Percentiles rank a stretch among this genome's conserved stretches.
phyloP scores from a whole-genome alignment of 2,329 filamentous ascomycete species.

The Xylaria arbuscula region DNA sequence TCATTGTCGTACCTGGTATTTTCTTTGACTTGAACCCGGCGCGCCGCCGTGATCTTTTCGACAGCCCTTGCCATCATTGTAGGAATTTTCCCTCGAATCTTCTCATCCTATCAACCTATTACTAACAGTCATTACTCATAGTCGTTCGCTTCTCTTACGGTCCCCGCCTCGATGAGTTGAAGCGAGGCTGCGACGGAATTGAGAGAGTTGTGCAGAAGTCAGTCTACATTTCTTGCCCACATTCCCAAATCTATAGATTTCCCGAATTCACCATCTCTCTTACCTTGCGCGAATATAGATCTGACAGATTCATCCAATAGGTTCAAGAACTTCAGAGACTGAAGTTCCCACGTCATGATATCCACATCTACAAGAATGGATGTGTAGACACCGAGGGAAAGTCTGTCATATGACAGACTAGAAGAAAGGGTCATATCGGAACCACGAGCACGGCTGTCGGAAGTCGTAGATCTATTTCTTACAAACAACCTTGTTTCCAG shows the following conservation, averaged over 20 bases:
- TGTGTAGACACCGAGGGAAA: background rate
- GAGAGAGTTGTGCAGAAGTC: constrained; percentile 82
- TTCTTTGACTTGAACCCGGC: constrained; percentile 97
- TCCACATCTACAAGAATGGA: background rate
- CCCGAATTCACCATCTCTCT: background rate
- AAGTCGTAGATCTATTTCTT: background rate
- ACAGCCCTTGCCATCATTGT: constrained; percentile 91
- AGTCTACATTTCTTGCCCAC: constrained; percentile 42
- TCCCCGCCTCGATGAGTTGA: constrained; percentile 80
- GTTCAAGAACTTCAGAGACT: constrained; percentile 45
- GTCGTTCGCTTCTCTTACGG: constrained; percentile 86
- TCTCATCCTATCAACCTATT: background rate
- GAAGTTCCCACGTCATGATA: background rate
- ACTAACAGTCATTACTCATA: constrained; percentile 30
- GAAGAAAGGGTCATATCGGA: constrained; percentile 2
- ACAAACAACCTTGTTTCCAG: background rate
- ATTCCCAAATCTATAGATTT: background rate
- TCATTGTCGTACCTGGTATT: constrained; percentile 96
- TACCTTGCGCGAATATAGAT: background rate
- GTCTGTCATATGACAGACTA: background rate
- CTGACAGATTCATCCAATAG: constrained; percentile 35
- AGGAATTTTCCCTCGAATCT: constrained; percentile 29
- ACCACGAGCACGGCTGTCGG: background rate
- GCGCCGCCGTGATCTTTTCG: constrained; percentile 89
- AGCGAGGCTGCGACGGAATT: constrained; percentile 84